Evolutionary conservation across 2,329 filamentous ascomycete species (phyloP).

Genomic region (Septoria petroselini): DNA sequence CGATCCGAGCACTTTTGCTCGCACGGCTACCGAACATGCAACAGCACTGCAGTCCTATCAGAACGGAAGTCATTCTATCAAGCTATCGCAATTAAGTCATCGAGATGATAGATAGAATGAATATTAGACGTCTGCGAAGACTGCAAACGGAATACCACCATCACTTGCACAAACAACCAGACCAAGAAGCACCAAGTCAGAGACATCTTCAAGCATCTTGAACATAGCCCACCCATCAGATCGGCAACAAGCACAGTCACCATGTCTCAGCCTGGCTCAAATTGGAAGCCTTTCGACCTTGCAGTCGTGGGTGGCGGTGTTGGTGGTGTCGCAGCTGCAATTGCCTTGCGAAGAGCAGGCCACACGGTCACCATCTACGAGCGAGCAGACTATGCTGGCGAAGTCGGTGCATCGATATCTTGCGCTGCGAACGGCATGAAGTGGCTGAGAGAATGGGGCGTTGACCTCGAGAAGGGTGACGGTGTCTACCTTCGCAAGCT

Average conservation of each 20-base stretch:
- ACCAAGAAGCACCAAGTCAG: background rate
- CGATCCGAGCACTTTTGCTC: conserved; percentile 14
- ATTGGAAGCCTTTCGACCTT: conserved; percentile 33
- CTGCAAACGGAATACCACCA: conserved; percentile 5
- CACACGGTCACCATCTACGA: conserved; percentile 62
- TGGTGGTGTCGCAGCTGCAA: conserved; percentile 52
- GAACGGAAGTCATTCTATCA: conserved; percentile 6
- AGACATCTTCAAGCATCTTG: background rate
- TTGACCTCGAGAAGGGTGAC: conserved; percentile 62
- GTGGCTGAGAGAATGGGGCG: conserved; percentile 67
- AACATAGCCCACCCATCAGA: background rate
- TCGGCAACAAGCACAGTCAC: background rate
- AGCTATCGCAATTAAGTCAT: conserved; percentile 9
- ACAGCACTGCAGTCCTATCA: conserved; percentile 5
- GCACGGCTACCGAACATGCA: conserved; percentile 8
- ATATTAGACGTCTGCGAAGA: conserved; percentile 20
- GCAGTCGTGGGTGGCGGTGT: conserved; percentile 53
- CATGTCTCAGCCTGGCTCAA: conserved; percentile 22
- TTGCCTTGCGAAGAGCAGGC: conserved; percentile 53
- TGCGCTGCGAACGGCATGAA: conserved; percentile 68
- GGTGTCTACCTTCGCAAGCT: conserved; percentile 64
- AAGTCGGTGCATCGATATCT: conserved; percentile 65
- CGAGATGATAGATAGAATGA: conserved; percentile 13
- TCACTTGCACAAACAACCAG: conserved; percentile 4
- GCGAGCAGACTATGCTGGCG: conserved; percentile 62